Conservation (phyloP, 2,329 filamentous ascomycete genomes). For the Leptographium wingfieldii region DNA sequence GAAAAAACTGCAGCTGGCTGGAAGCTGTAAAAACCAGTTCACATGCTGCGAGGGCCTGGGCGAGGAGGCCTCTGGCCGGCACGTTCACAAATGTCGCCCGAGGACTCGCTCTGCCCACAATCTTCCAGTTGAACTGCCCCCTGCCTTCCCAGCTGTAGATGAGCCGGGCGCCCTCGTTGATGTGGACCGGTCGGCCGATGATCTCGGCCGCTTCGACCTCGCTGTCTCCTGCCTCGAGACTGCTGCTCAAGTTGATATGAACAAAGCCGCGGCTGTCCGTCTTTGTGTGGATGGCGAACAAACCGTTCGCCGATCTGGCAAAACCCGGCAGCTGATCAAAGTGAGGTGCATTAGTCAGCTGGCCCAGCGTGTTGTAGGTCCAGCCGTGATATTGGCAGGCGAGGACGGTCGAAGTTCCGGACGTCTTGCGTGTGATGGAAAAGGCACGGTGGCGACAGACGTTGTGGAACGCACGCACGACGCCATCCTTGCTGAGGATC, state of each 20-base stretch:
- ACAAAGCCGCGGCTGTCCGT: not conserved
- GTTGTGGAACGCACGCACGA: conserved; percentile 3
- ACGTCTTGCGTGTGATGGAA: not conserved
- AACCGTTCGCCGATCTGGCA: not conserved
- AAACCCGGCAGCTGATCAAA: conserved; percentile 3
- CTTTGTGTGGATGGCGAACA: not conserved
- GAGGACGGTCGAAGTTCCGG: not conserved
- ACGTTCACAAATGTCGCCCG: not conserved
- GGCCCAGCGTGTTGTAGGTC: conserved; percentile 4
- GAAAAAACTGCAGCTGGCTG: not conserved
- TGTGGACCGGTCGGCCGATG: not conserved
- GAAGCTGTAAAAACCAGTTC: not conserved
- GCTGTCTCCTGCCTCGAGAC: not conserved
- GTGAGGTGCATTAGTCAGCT: conserved; percentile 1
- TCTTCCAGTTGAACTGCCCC: conserved; percentile 5
- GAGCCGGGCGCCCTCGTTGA: not conserved
- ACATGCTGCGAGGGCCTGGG: not conserved
- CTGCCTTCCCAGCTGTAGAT: not conserved
- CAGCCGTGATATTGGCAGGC: conserved; percentile 6
- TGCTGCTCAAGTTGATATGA: not conserved
- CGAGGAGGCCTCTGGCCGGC: not conserved
- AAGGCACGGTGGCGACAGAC: conserved; percentile 5
- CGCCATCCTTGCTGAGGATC: conserved; percentile 1
- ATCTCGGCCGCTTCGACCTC: not conserved
- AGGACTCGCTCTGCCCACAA: not conserved